A percentile compares a stretch with the other conserved stretches of the same genome.
Conservation (phyloP, 2,329 filamentous ascomycete genomes). For the Fusarium poae region DNA sequence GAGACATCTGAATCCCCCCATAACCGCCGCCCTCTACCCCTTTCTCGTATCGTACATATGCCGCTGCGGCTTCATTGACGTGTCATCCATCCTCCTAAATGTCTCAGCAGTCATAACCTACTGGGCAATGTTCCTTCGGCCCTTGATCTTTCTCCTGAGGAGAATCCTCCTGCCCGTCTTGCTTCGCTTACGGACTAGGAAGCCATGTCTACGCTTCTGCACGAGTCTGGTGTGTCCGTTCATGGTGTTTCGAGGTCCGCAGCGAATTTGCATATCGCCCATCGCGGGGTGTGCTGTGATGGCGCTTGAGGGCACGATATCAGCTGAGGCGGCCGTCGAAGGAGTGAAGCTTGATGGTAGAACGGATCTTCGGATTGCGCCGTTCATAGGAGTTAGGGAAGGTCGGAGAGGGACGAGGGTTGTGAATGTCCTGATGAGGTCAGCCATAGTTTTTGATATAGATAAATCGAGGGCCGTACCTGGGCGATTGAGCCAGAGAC, state of each 20-base stretch:
- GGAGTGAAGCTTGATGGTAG: slow-evolving; percentile 52
- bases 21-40: slow-evolving; percentile 27
- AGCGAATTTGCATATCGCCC: slow-evolving; percentile 66
- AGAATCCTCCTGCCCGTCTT: slow-evolving; percentile 67
- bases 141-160: slow-evolving; percentile 65
- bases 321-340: slow-evolving; percentile 50
- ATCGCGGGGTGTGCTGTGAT: slow-evolving; percentile 68
- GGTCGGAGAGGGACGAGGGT: slow-evolving; percentile 66
- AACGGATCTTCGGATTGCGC: slow-evolving; percentile 51
- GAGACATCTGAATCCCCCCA: slow-evolving; percentile 5
- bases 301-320: slow-evolving; percentile 61
- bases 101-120: slow-evolving; percentile 14
- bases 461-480: slow-evolving; percentile 35
- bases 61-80: slow-evolving; percentile 12
- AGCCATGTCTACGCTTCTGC: slow-evolving; percentile 71
- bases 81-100: slow-evolving; percentile 14
- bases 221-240: slow-evolving; percentile 66
- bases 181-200: slow-evolving; percentile 64
- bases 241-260: slow-evolving; percentile 71
- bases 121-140: slow-evolving; percentile 57
- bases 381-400: slow-evolving; percentile 54
- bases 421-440: slow-evolving; percentile 58
- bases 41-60: slow-evolving; percentile 45
- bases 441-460: slow-evolving; percentile 10
- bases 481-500: slow-evolving; percentile 43